These are phyloP conservation scores for Anthracocystis panici-leucophaei DNA, from an alignment of 1,284 basidiomycete species.

Conservation along the genomic window DNA sequence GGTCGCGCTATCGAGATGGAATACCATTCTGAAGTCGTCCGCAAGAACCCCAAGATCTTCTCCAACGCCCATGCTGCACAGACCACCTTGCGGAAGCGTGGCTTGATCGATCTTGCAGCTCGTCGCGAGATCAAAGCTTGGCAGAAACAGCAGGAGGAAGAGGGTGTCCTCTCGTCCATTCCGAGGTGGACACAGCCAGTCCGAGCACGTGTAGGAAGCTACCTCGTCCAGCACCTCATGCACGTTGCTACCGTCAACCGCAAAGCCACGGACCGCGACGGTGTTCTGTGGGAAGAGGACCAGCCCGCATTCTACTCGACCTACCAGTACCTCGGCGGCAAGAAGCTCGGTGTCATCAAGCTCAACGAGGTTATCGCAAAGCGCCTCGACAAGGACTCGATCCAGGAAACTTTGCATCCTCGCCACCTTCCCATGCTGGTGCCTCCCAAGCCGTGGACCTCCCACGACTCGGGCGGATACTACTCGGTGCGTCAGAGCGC, in stretches of 20 bases:
- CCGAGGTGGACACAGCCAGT: conserved; percentile 79
- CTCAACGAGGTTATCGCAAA: conserved; percentile 85
- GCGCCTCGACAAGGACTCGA: conserved; percentile 81
- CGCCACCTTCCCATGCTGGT: conserved; percentile 96
- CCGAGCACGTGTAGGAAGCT: conserved; percentile 83
- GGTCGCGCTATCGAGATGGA: conserved; percentile 88
- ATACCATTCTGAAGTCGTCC: conserved; percentile 55
- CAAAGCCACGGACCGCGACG: conserved; percentile 67
- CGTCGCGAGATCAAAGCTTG: conserved; percentile 58
- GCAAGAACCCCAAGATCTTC: conserved; percentile 58
- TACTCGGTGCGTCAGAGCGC: conserved; percentile 70
- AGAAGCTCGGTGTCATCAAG: conserved; percentile 89
- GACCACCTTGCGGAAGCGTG: conserved; percentile 44
- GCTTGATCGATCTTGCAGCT: conserved; percentile 55
- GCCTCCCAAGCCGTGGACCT: conserved; percentile 87
- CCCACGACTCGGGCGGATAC: conserved; percentile 85
- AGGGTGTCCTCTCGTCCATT: conserved; percentile 73
- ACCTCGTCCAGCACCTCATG: conserved; percentile 86
- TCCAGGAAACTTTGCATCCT: conserved; percentile 85
- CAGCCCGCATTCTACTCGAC: conserved; percentile 93
- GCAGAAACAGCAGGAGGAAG: conserved; percentile 75
- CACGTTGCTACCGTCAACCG: conserved; percentile 84
- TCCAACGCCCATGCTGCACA: conserved; percentile 56
- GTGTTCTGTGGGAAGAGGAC: conserved; percentile 73
- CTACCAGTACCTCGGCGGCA: conserved; percentile 92